phyloP scores from a whole-genome alignment of 768 basidiomycete species.

The Russula vinacea region DNA sequence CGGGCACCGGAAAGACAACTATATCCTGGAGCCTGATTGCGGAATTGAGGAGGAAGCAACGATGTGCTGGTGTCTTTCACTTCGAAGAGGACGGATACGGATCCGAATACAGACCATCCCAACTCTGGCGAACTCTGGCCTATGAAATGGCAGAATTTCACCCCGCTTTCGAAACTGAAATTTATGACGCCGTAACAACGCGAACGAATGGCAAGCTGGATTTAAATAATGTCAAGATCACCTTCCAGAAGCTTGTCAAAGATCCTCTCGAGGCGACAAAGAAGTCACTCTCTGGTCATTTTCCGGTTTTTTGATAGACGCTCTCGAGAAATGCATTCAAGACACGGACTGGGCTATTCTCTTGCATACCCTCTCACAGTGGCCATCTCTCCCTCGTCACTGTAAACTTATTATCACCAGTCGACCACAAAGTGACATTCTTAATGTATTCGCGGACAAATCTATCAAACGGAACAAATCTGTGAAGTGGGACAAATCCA shows the following conservation, averaged over 20 bases:
- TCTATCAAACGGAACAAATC: too few species aligned
- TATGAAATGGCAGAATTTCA: conserved; percentile 25
- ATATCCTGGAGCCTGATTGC: conserved; percentile 22
- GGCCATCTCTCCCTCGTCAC: conserved; percentile 15
- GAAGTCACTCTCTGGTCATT: neutral
- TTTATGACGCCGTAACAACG: neutral
- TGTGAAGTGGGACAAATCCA: too few species aligned
- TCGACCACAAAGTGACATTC: conserved; percentile 14
- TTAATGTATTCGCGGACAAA: neutral
- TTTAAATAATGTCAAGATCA: neutral
- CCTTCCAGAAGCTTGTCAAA: conserved; percentile 11
- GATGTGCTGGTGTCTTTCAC: conserved; percentile 16
- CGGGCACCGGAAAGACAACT: conserved; percentile 25
- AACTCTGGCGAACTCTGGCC: conserved; percentile 19
- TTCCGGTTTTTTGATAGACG: conserved; percentile 21
- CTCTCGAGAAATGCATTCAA: conserved; percentile 18
- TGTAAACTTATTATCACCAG: conserved; percentile 24
- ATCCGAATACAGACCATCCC: neutral
- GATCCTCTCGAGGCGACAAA: conserved; percentile 10
- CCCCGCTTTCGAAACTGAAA: conserved; percentile 14
- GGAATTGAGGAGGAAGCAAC: conserved; percentile 19
- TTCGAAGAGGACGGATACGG: neutral
- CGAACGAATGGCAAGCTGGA: neutral
- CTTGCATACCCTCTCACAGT: conserved; percentile 11
- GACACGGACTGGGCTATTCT: neutral